Evolutionary conservation across 2,329 filamentous ascomycete genomes (phyloP), one percentile per base, ranked within the genome.

Genomic region (Pleoardoris graminearum): DNA sequence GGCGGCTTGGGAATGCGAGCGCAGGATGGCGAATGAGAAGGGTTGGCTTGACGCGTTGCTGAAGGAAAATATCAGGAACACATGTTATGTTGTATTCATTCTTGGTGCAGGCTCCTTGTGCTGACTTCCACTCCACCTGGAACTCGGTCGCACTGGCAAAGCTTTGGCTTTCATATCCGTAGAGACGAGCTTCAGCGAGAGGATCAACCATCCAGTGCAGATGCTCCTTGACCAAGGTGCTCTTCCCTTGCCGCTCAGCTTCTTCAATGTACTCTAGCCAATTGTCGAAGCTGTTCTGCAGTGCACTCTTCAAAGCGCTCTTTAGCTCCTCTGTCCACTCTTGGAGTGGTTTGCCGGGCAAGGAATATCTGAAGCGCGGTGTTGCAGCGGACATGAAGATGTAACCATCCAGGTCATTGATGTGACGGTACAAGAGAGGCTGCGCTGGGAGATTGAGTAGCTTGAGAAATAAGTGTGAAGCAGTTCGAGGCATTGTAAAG

Each of bases 401-500:
- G 42, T 67, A 67, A 1, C 65, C 65, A 29, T 64, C 57, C 7
- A 42, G 37, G 16, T 58, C 51, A 6, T 48, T 50, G 0, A 58
- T 45, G 29, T 60, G 58, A 0, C 48, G 43, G 16, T 53, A 27
- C 16, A 66, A 30, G 10, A 45, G 47, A 6, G 50, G 51, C 27
- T 68, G 62, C 11, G 47, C 32, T 12, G 55, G 52, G 19, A 66
- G 60, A 10, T 61, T 58, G 23, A 68, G 56, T 10, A 68, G 51
- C 19, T 58, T 54, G n/a, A 54, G 54, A 1, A 68, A 35, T 3
- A 68, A 57, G 35, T 63, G 58, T 1, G 63, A 66, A 6, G 59
- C 57, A 22, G 63, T 66, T n/a, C 65, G 60, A 0, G 63, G 65
- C 12, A 61, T 57, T 14, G 60, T 62, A 33, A 66, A 53, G 22